Percentiles rank a stretch among this genome's conserved stretches.
These are phyloP conservation scores for Ophiocordyceps camponoti-rufipedis DNA, from an alignment of 2,329 filamentous ascomycete genomes.

Conservation along the genomic window DNA sequence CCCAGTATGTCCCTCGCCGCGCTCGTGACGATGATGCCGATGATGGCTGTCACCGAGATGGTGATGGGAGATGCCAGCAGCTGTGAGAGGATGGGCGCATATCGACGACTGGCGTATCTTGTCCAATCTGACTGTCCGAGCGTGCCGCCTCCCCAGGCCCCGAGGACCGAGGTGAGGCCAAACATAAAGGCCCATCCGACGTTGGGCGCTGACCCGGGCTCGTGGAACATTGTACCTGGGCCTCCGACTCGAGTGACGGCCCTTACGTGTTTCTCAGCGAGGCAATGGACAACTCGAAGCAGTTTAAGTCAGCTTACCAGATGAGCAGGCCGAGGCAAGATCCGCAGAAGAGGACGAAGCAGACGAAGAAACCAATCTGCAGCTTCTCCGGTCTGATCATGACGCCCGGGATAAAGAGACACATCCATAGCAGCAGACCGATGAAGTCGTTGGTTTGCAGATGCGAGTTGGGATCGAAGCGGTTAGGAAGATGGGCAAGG, in stretches of 20 bases:
- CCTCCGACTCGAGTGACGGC: conserved; percentile 7
- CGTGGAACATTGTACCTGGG: conserved; percentile 7
- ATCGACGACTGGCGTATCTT: conserved; percentile 6
- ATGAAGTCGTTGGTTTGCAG: conserved; percentile 10
- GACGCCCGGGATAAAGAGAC: conserved; percentile 5
- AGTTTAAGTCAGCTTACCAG: conserved; percentile 1
- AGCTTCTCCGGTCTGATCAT: conserved; percentile 9
- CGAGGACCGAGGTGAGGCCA: conserved; percentile 11
- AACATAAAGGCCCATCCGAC: conserved; percentile 13
- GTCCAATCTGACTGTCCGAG: conserved; percentile 12
- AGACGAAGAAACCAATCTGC: conserved; percentile 9
- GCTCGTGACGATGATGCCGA: conserved; percentile 9
- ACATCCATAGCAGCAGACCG: conserved; percentile 9
- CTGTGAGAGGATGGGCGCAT: conserved; percentile 7
- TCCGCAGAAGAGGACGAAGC: conserved; percentile 8
- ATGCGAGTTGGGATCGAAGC: conserved; percentile 7
- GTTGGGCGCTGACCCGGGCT: conserved; percentile 5
- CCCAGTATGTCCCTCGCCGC: conserved; percentile 7
- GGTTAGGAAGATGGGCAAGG: conserved; percentile 8
- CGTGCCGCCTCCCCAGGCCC: conserved; percentile 9
- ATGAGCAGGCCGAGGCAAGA: conserved; percentile 7
- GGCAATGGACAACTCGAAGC: background rate
- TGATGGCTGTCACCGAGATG: conserved; percentile 10
- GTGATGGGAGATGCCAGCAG: conserved; percentile 8
- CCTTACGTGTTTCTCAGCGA: conserved; percentile 1